Base-by-base conservation (phyloP, 2,329 filamentous ascomycete species). In the Ascochyta rabiei region DNA sequence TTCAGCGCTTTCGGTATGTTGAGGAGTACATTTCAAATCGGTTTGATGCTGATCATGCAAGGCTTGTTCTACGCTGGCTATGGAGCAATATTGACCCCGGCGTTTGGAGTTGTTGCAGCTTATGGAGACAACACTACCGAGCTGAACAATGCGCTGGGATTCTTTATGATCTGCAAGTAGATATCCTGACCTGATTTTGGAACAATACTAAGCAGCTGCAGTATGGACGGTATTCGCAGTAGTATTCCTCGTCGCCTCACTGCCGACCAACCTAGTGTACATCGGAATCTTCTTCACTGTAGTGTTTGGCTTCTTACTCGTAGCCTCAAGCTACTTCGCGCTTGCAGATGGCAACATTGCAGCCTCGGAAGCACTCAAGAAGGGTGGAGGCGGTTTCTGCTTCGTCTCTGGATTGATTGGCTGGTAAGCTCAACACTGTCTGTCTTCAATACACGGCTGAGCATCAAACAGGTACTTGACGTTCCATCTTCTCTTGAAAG, bases 1-100 rank as follows among this genome's bases (percentile, higher is more conserved):
- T 77, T 84, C 31, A 80, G 79, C 54, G 82, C 81, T 6, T 85
- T 85, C 55, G 81, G 82, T 78, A 56, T 41, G 68, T 55, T 8
- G 24, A 6, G 1, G 3, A 9, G 3, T 8, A 9, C 12, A 18
- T 19, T 4, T 19, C 38, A 18, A 40, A 2, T 28, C 2, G n/a
- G 6, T n/a, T 9, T 39, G 13, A 38, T 18, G n/a, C 50, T 59
- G 10, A 57, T 18, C 23, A 7, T 24, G 9, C n/a, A 34, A 76
- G 75, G 76, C 3, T 72, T 82, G 15, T 83, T 82, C 62, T 82
- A 82, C 49, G 76, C 75, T 18, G 80, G 80, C 1, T 82, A 79
- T 40, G 80, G 79, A 4, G 77, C 79, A 4, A 76, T 82, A 18
- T 56, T 81, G 4, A 81, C 78, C 0, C 80, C 80, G 2, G 65